Percentiles rank a stretch among this genome's conserved stretches.
These are phyloP conservation scores for Fusarium goolgardi DNA, from an alignment of 2,329 filamentous ascomycete species.

Conservation along the genomic window DNA sequence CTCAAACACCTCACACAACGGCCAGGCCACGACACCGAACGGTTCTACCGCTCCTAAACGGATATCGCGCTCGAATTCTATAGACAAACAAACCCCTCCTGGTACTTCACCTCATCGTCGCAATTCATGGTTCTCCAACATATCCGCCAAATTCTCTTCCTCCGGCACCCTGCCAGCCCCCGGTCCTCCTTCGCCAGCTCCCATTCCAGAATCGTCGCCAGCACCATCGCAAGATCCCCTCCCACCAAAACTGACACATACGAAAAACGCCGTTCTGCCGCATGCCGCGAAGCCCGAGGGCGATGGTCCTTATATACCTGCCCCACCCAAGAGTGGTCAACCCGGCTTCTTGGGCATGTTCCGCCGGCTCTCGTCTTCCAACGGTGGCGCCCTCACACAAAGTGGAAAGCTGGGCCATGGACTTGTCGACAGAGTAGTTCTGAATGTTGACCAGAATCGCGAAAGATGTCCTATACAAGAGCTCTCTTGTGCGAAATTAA, in stretches of 20 bases:
- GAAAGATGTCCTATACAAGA: slow-evolving; percentile 84
- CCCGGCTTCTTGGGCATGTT: slow-evolving; percentile 85
- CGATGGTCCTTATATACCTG: slow-evolving; percentile 76
- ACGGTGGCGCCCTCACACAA: slow-evolving; percentile 50
- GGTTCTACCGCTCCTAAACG: slow-evolving; percentile 43
- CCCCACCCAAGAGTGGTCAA: slow-evolving; percentile 75
- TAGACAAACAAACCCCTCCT: slow-evolving; percentile 50
- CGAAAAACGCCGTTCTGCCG: slow-evolving; percentile 69
- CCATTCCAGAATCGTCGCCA: slow-evolving; percentile 47
- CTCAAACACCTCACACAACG: slow-evolving; percentile 34
- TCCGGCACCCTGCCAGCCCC: slow-evolving; percentile 51
- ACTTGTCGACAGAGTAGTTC: slow-evolving; percentile 79
- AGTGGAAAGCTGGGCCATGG: slow-evolving; percentile 63
- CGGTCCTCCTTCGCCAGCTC: slow-evolving; percentile 48
- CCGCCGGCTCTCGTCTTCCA: slow-evolving; percentile 80
- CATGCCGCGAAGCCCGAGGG: slow-evolving; percentile 67
- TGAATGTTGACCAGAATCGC: slow-evolving; percentile 86
- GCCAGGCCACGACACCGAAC: slow-evolving; percentile 44
- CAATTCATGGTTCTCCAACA: slow-evolving; percentile 91
- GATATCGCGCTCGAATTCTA: slow-evolving; percentile 51
- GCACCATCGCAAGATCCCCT: slow-evolving; percentile 54
- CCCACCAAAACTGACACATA: slow-evolving; percentile 61
- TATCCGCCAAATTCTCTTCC: slow-evolving; percentile 92
- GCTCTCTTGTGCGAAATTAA: slow-evolving; percentile 81
- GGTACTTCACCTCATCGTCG: slow-evolving; percentile 63